phyloP scores from a whole-genome alignment of 1,284 basidiomycete species.

The Pyrrhoderma noxium region DNA sequence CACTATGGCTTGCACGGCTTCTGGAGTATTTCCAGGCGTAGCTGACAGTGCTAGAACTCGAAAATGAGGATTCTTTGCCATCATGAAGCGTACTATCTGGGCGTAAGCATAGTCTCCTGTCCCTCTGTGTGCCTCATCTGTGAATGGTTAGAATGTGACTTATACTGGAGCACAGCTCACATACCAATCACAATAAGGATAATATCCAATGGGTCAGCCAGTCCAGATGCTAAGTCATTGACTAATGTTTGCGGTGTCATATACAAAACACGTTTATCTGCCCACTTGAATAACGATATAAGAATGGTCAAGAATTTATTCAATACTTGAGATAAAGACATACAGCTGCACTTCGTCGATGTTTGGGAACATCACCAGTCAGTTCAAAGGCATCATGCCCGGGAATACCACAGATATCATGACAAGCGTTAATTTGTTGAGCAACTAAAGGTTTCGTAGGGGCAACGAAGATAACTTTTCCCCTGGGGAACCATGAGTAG shows the following conservation, averaged over 20 bases:
- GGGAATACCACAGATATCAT: slow-evolving; percentile 90
- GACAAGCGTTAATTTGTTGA: slow-evolving; percentile 93
- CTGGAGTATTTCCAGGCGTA: slow-evolving; percentile 84
- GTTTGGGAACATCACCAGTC: slow-evolving; percentile 63
- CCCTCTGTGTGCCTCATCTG: slow-evolving; percentile 95
- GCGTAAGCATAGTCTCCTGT: slow-evolving; percentile 93
- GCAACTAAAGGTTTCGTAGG: slow-evolving; percentile 94
- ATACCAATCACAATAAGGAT: slow-evolving; percentile 76
- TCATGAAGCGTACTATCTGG: slow-evolving; percentile 83
- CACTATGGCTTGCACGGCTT: slow-evolving; percentile 86
- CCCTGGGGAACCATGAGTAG: slow-evolving; percentile 90
- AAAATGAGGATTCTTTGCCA: slow-evolving; percentile 91
- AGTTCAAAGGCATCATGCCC: slow-evolving; percentile 81
- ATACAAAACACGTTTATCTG: slow-evolving; percentile 87
- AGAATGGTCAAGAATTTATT: background rate
- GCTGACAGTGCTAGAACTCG: slow-evolving; percentile 92
- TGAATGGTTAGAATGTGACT: slow-evolving; percentile 8
- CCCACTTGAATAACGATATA: slow-evolving; percentile 47
- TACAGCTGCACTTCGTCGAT: slow-evolving; percentile 54
- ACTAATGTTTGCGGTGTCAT: slow-evolving; percentile 96
- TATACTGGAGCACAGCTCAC: slow-evolving; percentile 18
- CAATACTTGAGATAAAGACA: slow-evolving; percentile 25
- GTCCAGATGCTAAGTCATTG: slow-evolving; percentile 75
- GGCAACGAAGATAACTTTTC: slow-evolving; percentile 92
- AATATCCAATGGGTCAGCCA: slow-evolving; percentile 74